A percentile compares a stretch with the other conserved stretches of the same genome.
These are phyloP conservation scores for Tolypocladium paradoxum DNA, from an alignment of 2,329 filamentous ascomycete species.

Conservation along the genomic window DNA sequence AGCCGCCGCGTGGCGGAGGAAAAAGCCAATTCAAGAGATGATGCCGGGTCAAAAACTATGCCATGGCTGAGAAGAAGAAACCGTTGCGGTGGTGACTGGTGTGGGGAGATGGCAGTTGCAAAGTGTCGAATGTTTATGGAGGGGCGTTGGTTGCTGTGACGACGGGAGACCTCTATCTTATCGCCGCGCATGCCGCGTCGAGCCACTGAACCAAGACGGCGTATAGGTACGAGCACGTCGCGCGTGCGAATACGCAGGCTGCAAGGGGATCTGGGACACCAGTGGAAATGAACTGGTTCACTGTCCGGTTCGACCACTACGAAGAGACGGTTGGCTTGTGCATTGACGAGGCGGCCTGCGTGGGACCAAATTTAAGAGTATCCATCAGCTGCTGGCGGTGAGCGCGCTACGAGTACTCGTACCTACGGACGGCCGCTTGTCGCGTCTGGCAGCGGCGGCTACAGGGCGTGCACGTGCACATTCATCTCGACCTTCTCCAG, in stretches of 20 bases:
- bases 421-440: too few relatives aligned
- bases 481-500: not conserved
- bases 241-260: not conserved
- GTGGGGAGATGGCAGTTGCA: not conserved
- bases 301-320: not conserved
- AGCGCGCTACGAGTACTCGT: not conserved
- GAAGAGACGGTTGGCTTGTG: not conserved
- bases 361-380: not conserved
- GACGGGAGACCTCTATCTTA: constrained; percentile 1
- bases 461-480: not conserved
- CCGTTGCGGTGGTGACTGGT: not conserved
- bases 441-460: not conserved
- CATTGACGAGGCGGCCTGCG: not conserved
- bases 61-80: not conserved
- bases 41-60: not conserved
- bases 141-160: constrained; percentile 8
- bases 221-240: not conserved
- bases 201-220: not conserved
- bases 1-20: not conserved
- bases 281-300: not conserved
- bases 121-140: constrained; percentile 9
- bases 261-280: not conserved
- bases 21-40: not conserved
- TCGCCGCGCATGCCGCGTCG: not conserved
- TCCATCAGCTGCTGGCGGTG: not conserved